Percentiles rank a stretch among this genome's conserved stretches.
phyloP scores from a whole-genome alignment of 192 early-diverging fungal species.

The Backusella sp. region DNA sequence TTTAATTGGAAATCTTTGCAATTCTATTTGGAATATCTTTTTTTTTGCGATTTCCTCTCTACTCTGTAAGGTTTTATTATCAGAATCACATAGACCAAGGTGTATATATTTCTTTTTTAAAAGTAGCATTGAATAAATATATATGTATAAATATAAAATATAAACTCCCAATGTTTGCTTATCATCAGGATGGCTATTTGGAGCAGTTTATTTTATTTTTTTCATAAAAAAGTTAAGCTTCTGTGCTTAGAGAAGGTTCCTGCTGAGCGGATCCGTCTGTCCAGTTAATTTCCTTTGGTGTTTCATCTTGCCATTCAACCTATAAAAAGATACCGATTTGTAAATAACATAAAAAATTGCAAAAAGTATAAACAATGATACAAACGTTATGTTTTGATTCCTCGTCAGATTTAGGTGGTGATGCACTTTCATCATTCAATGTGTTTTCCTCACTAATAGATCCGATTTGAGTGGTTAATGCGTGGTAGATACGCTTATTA shows the following conservation, averaged over 20 bases:
- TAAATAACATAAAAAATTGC: neutral
- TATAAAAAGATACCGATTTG: neutral
- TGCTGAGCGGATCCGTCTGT: neutral
- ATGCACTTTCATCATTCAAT: neutral
- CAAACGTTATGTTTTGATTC: neutral
- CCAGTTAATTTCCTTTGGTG: neutral
- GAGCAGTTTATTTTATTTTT: neutral
- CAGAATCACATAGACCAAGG: neutral
- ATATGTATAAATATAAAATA: neutral
- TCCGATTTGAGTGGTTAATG: neutral
- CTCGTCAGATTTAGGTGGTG: neutral
- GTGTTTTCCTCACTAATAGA: neutral
- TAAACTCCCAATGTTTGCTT: neutral
- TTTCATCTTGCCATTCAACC: neutral
- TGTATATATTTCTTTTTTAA: neutral
- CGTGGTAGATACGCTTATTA: neutral
- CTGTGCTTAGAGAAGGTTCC: neutral
- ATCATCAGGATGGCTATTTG: neutral
- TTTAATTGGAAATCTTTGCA: too few species aligned
- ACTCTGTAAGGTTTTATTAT: neutral
- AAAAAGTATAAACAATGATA: neutral
- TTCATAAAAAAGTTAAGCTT: neutral
- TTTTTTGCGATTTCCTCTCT: neutral
- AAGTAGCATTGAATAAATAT: neutral
- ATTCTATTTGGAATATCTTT: too few species aligned